Evolutionary conservation across 2,329 filamentous ascomycete species (phyloP).

Genomic region (Colletotrichum karsti): DNA sequence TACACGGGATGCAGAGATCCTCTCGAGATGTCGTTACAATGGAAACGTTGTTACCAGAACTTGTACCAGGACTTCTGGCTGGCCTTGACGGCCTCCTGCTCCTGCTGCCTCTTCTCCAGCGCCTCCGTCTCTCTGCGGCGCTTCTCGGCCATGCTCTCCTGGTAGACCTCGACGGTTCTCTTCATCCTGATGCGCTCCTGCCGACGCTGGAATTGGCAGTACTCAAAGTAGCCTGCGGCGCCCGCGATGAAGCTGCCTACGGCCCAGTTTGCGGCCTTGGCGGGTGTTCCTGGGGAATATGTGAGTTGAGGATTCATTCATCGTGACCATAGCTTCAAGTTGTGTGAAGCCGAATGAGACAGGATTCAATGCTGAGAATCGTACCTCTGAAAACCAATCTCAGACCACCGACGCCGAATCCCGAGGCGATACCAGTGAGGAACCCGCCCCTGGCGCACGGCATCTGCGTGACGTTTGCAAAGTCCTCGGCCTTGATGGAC

Average conservation of each 20-base stretch:
- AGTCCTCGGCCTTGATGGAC: slow-evolving; percentile 74
- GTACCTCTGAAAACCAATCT: slow-evolving; percentile 81
- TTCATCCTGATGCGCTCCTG: slow-evolving; percentile 86
- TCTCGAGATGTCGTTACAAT: background rate
- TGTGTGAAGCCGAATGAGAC: no score
- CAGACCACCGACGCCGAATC: slow-evolving; percentile 78
- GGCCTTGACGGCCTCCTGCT: slow-evolving; percentile 42
- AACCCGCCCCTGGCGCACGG: slow-evolving; percentile 88
- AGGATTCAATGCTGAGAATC: no score
- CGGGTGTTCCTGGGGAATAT: slow-evolving; percentile 44
- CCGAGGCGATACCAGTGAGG: slow-evolving; percentile 82
- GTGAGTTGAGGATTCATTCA: background rate
- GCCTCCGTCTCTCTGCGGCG: slow-evolving; percentile 53
- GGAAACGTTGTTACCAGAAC: slow-evolving; percentile 54
- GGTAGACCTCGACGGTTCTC: slow-evolving; percentile 75
- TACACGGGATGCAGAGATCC: background rate
- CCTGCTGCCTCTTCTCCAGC: slow-evolving; percentile 35
- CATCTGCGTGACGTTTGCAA: slow-evolving; percentile 76
- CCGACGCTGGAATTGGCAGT: slow-evolving; percentile 78
- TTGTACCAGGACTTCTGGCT: slow-evolving; percentile 60
- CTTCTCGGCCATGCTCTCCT: slow-evolving; percentile 52
- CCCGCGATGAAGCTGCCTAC: slow-evolving; percentile 78
- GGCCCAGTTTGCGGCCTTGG: slow-evolving; percentile 83
- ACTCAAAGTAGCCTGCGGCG: slow-evolving; percentile 81
- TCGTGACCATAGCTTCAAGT: background rate